Evolutionary conservation across 305 asterid species (phyloP), one percentile per base, ranked within the genome.

Genomic region (Plantago rigida): DNA sequence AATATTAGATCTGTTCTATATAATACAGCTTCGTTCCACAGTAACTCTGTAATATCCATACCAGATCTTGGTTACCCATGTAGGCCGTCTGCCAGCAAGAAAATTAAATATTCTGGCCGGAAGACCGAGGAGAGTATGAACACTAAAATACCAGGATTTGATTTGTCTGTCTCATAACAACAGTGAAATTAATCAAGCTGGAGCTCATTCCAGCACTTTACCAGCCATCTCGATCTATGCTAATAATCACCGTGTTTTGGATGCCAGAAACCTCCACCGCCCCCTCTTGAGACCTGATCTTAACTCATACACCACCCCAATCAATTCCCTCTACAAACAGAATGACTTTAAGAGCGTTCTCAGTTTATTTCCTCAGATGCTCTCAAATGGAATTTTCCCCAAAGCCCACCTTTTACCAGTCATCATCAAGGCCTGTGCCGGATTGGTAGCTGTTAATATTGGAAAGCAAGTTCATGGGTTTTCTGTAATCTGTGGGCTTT

Each of bases 381-480:
- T 80, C n/a, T 64, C 50, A 0, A 7, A 28, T 29, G 63, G 71
- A 3, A 46, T 87, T 51, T 66, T 68, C 24, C 94, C 95, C 0
- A 95, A 89, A 69, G 70, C 82, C 49, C 83, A 74, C 51, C 59
- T 89, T 42, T 71, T 89, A 29, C 95, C 95, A 3, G 81, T 84
- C 45, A 69, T 77, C 57, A 51, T 81, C 71, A 89, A 78, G 75
- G 92, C 89, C 19, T 86, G 95, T 61, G 82, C 85, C 15, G 81
- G 84, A 46, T 55, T 88, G 47, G 63, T 69, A 11, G 68, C 73
- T 44, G 67, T 68, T 24, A 47, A 59, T 66, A 29, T 80, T 51
- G 94, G 95, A 63, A 77, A 71, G 66, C 95, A 86, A 64, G 77
- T 86, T 53, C 97, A 89, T 72, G 94, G 85, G 48, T 84, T 73